Evolutionary conservation across 2,329 filamentous ascomycete species (phyloP), one percentile per base, ranked within the genome.

Genomic region (Pestalotiopsis sp.): DNA sequence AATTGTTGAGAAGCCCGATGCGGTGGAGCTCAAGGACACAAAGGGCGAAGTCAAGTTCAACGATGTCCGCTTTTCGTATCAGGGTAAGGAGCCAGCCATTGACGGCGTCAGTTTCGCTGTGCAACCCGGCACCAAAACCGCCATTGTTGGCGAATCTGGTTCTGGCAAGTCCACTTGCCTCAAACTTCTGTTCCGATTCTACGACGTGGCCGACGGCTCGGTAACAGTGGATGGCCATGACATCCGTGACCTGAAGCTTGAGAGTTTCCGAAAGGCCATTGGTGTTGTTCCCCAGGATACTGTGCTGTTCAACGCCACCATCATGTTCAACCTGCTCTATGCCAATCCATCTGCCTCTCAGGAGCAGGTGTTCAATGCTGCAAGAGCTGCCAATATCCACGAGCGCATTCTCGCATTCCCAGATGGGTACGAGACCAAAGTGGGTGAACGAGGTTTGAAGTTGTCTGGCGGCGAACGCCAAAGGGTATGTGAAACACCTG

Each of bases 391-490:
- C 23, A 85, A 83, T 65, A 86, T 89, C 31, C 87, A 89, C 72
- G 86, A 89, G 73, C 87, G 88, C 73, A 89, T 89, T 72, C 75
- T 84, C 71, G 78, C 81, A 1, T 89, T 89, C 73, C 83, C 83
- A 0, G 81, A 89, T 52, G 83, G 84, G 38, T 77, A 76, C 63
- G 65, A 73, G 13, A 76, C 75, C 4, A 73, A 72, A 52, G 75
- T 76, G 1, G 75, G 75, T 25, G 75, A 76, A 66, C 62, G 74
- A 58, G 75, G 75, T 1, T 61, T 77, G 11, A 75, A 76, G 58
- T 78, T 90, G 5, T 89, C 87, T 2, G 88, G 88, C n/a, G 88
- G 88, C 17, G 87, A 90, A 77, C 84, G 88, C 25, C 88, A 90
- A 74, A 83, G 88, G 11, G 85, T 86, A 72, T 65, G 79, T 73